Base-by-base conservation (phyloP, 257 asterid species). In the Catharanthus roseus region DNA sequence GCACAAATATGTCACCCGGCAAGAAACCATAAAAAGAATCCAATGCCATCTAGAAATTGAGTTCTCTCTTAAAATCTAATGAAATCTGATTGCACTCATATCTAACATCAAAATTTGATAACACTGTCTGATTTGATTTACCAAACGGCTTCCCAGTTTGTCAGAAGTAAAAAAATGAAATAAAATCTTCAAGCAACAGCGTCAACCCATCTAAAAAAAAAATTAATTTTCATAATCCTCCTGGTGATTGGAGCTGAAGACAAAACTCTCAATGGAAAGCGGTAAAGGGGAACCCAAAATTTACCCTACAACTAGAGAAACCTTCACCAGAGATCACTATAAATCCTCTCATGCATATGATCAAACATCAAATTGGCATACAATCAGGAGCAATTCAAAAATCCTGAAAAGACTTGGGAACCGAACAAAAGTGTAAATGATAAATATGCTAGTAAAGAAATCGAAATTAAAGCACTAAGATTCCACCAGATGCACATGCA, bases 271-370 rank as follows among this genome's bases (percentile, higher is more conserved):
- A 21, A 44, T 5, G 23, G 58, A 60, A 45, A 42, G 29, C n/a
- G 42, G 62, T 47, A 66, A 57, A 74, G 55, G 2, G 5, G 41
- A 6, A 12, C n/a, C 21, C 4, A 38, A 18, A 18, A 12, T 15
- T 56, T 16, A 49, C 1, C 15, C 54, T 33, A 31, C 58, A 39
- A 29, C 45, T 11, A 53, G 26, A 53, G 26, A 13, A 24, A 31
- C 23, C 50, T 13, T 58, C 56, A 67, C 8, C 63, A 65, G 69
- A 74, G 70, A 57, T 74, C 69, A 74, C 24, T 21, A 15, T 28
- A 8, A 67, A 67, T 56, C 29, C 41, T 38, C n/a, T 44, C 69
- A 26, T 23, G 62, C 15, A 31, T n/a, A 38, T 18, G 41, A 49
- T 51, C 11, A 47, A 62, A 49, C 53, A 34, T 47, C 47, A 63